Evolutionary conservation across 1,139 yeast species (phyloP).

Genomic region (Hemisphaericaspora xylanilytica): DNA sequence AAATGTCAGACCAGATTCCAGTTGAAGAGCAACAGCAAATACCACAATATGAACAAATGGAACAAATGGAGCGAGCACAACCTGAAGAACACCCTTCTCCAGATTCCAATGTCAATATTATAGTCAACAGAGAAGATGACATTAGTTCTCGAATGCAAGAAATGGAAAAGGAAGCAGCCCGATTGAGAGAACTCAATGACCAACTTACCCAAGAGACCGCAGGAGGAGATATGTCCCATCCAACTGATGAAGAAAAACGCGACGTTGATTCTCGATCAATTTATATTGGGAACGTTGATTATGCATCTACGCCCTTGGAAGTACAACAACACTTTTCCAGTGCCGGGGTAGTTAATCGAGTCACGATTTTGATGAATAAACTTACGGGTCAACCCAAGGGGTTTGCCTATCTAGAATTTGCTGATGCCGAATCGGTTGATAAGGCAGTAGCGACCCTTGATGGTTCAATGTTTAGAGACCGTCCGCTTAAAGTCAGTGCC

Average conservation of each 20-base stretch:
- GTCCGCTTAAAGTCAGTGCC: conserved; percentile 67
- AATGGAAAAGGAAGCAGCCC: conserved; percentile 31
- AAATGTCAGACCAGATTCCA: conserved; percentile 18
- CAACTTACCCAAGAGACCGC: conserved; percentile 17
- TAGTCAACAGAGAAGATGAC: conserved; percentile 7
- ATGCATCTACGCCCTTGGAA: conserved; percentile 75
- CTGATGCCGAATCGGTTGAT: conserved; percentile 58
- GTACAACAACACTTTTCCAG: conserved; percentile 73
- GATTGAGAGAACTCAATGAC: conserved; percentile 26
- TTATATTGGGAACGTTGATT: conserved; percentile 86
- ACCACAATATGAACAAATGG: conserved; percentile 3
- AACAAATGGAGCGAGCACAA: conserved; percentile 3
- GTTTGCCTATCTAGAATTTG: conserved; percentile 80
- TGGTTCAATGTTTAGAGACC: conserved; percentile 63
- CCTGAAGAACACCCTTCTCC: conserved; percentile 5
- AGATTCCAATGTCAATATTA: conserved; percentile 4
- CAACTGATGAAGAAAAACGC: conserved; percentile 33
- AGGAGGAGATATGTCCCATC: conserved; percentile 9
- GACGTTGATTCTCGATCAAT: conserved; percentile 73
- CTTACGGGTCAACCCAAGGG: conserved; percentile 81
- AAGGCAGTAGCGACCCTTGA: conserved; percentile 63
- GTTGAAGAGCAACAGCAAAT: conserved; percentile 14
- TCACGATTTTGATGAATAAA: conserved; percentile 73
- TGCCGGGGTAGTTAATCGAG: conserved; percentile 78
- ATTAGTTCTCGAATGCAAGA: conserved; percentile 19